phyloP scores from a whole-genome alignment of 495 filamentous ascomycete genomes.

The Neurospora intermedia region DNA sequence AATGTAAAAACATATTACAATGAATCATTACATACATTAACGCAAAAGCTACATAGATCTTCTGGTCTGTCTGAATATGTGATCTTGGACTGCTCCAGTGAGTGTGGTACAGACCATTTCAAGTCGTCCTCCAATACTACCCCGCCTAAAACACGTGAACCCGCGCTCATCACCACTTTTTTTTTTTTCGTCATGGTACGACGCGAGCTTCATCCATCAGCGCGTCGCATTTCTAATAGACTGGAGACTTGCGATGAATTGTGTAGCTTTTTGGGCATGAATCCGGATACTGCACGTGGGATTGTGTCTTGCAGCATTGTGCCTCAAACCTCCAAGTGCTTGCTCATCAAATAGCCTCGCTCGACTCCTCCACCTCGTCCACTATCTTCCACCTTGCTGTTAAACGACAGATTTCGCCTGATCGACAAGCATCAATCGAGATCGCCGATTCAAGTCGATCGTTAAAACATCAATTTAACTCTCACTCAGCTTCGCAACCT shows the following conservation, averaged over 20 bases:
- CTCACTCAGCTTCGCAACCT: not conserved
- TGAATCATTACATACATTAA: not conserved
- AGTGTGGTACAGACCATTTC: not conserved
- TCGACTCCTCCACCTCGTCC: not conserved
- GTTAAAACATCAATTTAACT: not conserved
- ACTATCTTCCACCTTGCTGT: not conserved
- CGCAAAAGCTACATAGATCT: not conserved
- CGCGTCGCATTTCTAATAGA: not conserved
- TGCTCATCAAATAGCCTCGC: not conserved
- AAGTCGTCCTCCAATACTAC: not conserved
- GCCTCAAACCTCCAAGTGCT: not conserved
- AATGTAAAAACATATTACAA: not conserved
- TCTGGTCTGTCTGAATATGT: not conserved
- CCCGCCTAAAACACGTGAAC: not conserved
- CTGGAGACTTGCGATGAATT: not conserved
- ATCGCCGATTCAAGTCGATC: not conserved
- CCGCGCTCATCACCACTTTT: not conserved
- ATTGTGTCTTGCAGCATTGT: not conserved
- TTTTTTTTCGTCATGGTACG: not conserved
- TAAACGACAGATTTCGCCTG: not conserved
- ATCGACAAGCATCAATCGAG: not conserved
- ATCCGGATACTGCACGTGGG: not conserved
- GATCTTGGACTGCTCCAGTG: not conserved
- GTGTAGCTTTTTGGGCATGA: not conserved
- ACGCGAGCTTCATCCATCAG: not conserved